Percentiles rank a stretch among this genome's conserved stretches.
phyloP scores from a whole-genome alignment of 2,329 filamentous ascomycete genomes.

The Cladosporium sp. region DNA sequence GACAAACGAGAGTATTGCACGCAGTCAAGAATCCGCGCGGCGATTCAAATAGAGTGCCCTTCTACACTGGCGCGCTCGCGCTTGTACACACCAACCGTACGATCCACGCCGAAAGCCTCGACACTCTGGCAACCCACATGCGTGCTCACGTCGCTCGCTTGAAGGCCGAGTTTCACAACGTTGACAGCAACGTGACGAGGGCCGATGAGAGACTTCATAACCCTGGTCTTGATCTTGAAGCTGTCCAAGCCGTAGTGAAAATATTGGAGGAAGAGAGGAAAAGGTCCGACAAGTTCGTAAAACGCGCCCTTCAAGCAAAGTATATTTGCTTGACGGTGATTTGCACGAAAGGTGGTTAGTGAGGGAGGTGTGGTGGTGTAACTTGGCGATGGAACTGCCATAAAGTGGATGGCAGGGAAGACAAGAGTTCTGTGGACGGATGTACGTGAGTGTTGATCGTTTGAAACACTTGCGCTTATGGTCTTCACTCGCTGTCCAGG shows the following conservation, averaged over 20 bases:
- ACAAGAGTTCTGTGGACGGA: not conserved
- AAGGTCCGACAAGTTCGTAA: not conserved
- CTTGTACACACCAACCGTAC: not conserved
- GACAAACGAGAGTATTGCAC: not conserved
- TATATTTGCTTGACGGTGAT: not conserved
- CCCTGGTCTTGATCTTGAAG: not conserved
- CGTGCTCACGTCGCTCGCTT: not conserved
- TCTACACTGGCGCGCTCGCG: not conserved
- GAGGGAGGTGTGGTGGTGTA: not conserved
- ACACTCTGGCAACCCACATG: not conserved
- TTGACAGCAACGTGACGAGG: no score
- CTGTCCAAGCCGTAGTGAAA: not conserved
- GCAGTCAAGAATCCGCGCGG: not conserved
- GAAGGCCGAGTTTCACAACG: no score
- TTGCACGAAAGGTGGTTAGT: not conserved
- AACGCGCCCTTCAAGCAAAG: not conserved
- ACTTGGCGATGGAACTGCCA: no score
- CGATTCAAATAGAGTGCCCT: not conserved
- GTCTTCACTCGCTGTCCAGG: not conserved
- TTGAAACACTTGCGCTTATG: no score
- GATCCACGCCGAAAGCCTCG: not conserved
- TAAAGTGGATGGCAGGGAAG: not conserved
- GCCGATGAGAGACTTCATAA: not conserved
- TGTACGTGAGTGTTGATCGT: not conserved
- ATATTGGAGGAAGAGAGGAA: not conserved